A percentile compares a stretch with the other conserved stretches of the same genome.
These are phyloP conservation scores for Hemileccinum rubropunctum DNA, from an alignment of 768 basidiomycete genomes.

Conservation along the genomic window DNA sequence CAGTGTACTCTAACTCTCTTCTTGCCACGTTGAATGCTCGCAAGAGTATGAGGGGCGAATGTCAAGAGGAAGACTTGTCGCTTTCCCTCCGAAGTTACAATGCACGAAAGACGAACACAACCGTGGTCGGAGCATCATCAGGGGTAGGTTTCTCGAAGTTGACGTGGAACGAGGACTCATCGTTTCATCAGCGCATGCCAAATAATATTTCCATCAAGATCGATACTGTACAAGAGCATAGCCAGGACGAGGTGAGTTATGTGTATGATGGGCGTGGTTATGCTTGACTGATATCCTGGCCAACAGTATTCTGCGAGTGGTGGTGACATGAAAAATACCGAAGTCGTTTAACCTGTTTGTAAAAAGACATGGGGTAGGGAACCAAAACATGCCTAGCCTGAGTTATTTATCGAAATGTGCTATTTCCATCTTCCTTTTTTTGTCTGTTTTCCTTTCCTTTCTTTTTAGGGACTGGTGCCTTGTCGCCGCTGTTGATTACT, in stretches of 20 bases:
- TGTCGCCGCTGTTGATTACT: too few species aligned
- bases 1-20: constrained; percentile 61
- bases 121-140: neutral
- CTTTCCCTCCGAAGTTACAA: constrained; percentile 12
- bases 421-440: too few species aligned
- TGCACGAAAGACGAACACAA: constrained; percentile 4
- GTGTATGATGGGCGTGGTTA: too few species aligned
- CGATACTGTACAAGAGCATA: constrained; percentile 54
- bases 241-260: constrained; percentile 36
- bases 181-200: constrained; percentile 20
- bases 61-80: constrained; percentile 7
- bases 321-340: constrained; percentile 8
- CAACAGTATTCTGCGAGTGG: neutral
- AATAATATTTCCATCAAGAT: constrained; percentile 64
- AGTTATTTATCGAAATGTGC: too few species aligned
- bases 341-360: constrained; percentile 4
- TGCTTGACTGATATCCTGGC: neutral
- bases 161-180: neutral
- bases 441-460: too few species aligned
- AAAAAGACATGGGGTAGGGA: too few species aligned
- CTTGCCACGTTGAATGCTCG: constrained; percentile 58
- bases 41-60: constrained; percentile 38
- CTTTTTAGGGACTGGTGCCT: too few species aligned
- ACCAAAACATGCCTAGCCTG: too few species aligned
- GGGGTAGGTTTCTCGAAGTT: neutral